Percentiles rank a stretch among this genome's conserved stretches.
phyloP scores from a whole-genome alignment of 169 alveolate genomes.

The Eimeria tenella region DNA sequence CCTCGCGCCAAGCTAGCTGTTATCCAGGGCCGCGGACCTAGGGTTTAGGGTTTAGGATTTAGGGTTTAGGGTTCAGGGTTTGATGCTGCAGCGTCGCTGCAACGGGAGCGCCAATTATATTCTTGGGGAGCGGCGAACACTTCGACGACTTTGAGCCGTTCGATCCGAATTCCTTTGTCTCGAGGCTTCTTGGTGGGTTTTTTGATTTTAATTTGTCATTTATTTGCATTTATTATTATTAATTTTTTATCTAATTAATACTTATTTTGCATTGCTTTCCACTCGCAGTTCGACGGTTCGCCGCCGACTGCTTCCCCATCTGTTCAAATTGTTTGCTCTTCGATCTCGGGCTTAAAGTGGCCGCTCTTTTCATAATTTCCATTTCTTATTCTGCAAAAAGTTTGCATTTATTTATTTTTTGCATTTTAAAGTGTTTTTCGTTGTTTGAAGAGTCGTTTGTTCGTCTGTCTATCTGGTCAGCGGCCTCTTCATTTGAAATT shows the following conservation, averaged over 20 bases:
- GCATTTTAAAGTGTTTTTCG: neutral
- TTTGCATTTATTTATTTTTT: too few relatives aligned
- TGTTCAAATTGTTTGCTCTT: too few relatives aligned
- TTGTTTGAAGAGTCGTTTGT: too few relatives aligned
- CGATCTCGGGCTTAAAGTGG: too few relatives aligned
- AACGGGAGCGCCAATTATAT: conserved; percentile 95
- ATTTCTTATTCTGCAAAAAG: too few relatives aligned
- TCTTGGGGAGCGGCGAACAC: conserved; percentile 99
- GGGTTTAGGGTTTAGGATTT: conserved; percentile 9
- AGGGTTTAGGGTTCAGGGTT: conserved; percentile 38
- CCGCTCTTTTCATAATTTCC: too few relatives aligned
- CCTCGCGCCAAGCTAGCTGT: neutral
- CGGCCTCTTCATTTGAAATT: too few relatives aligned
- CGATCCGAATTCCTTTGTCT: conserved; percentile 98
- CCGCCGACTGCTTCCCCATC: too few relatives aligned
- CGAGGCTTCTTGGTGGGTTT: conserved; percentile 93
- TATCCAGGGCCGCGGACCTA: neutral
- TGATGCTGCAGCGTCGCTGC: conserved; percentile 92
- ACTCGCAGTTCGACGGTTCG: too few relatives aligned
- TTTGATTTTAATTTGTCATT: neutral
- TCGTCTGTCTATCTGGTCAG: too few relatives aligned
- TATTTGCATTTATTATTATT: neutral
- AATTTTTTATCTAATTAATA: neutral
- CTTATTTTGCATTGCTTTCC: neutral
- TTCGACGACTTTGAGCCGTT: conserved; percentile 99